phyloP scores from a whole-genome alignment of 306 rosid genomes.

The Quercus agrifolia region DNA sequence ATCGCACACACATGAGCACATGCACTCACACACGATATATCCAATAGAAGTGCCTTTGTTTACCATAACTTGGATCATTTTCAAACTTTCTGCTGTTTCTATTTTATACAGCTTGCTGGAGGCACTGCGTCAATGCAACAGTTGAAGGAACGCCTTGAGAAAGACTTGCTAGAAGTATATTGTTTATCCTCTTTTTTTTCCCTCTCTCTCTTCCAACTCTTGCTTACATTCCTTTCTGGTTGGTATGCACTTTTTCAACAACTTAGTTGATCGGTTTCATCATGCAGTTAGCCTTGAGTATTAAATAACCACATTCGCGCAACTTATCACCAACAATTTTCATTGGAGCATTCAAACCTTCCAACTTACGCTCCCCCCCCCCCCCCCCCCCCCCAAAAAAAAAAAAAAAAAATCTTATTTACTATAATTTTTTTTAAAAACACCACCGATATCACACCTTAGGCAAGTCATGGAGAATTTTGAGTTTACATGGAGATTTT shows the following conservation, averaged over 20 bases:
- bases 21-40: background rate
- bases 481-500: background rate
- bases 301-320: background rate
- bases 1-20: background rate
- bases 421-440: too few relatives aligned
- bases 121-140: conserved; percentile 99
- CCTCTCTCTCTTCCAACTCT: background rate
- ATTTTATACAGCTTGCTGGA: conserved; percentile 79
- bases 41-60: background rate
- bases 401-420: too few relatives aligned
- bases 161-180: conserved; percentile 88
- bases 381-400: background rate
- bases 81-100: conserved; percentile 10
- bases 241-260: background rate
- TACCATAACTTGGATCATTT: background rate
- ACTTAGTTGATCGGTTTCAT: background rate
- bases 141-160: conserved; percentile 94
- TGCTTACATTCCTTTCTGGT: background rate
- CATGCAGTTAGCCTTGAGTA: background rate
- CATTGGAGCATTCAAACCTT: background rate
- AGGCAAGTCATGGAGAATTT: background rate
- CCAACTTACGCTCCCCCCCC: background rate
- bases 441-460: background rate
- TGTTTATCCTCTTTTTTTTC: background rate
- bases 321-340: background rate